Conservation (phyloP, 768 basidiomycete genomes). For the Clavaria fumosa region DNA sequence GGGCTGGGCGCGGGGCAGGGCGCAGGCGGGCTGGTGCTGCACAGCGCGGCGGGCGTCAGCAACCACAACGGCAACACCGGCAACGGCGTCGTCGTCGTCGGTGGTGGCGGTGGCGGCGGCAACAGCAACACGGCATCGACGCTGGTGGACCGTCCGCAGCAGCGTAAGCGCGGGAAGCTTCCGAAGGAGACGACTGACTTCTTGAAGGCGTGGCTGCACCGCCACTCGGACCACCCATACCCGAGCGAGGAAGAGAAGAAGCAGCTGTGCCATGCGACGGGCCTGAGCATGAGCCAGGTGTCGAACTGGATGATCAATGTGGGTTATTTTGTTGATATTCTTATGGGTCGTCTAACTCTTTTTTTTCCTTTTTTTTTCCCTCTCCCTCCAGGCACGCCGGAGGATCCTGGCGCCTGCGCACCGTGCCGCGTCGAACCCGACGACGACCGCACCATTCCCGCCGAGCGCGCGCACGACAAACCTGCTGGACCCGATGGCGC, state of each 20-base stretch:
- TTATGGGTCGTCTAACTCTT: constrained; percentile 8
- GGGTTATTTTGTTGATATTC: constrained; percentile 12
- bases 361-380: too few species aligned
- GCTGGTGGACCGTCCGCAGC: constrained; percentile 62
- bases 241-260: constrained; percentile 87
- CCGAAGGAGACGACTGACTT: constrained; percentile 86
- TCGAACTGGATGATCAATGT: constrained; percentile 93
- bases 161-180: constrained; percentile 73
- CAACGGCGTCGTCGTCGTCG: too few species aligned
- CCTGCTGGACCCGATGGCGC: constrained; percentile 27
- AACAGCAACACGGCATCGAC: too few species aligned
- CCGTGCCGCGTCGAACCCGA: constrained; percentile 58
- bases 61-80: too few species aligned
- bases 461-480: constrained; percentile 28
- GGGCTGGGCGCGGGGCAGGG: constrained; percentile 31
- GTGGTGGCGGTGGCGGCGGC: too few species aligned
- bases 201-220: constrained; percentile 77
- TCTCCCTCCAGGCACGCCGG: constrained; percentile 44
- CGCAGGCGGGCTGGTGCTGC: too few species aligned
- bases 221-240: constrained; percentile 81
- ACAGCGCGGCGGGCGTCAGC: constrained; percentile 33
- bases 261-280: constrained; percentile 72
- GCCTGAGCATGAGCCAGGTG: constrained; percentile 78
- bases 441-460: constrained; percentile 63
- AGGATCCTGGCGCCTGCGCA: constrained; percentile 75